A percentile compares a stretch with the other conserved stretches of the same genome.
These are phyloP conservation scores for Pythium plurisporium DNA, from an alignment of 352 stramenopile species.

Conservation along the genomic window DNA sequence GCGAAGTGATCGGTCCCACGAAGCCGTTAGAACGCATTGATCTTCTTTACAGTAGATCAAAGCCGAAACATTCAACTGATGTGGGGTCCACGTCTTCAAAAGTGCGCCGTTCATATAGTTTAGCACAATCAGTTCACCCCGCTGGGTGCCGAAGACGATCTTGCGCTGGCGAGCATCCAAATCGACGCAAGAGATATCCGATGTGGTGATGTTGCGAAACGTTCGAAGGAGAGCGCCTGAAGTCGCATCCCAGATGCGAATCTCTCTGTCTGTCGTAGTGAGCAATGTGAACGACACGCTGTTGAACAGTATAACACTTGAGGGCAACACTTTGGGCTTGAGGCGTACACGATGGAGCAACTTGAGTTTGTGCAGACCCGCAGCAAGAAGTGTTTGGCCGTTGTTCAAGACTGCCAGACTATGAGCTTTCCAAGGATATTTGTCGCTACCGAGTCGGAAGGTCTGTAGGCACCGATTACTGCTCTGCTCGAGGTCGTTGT, in stretches of 20 bases:
- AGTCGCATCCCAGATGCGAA: conserved; percentile 66
- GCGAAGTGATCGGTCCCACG: conserved; percentile 68
- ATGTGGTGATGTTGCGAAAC: conserved; percentile 42
- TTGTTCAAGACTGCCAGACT: conserved; percentile 60
- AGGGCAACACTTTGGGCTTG: conserved; percentile 54
- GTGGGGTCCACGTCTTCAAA: conserved; percentile 56
- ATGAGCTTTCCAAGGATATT: conserved; percentile 66
- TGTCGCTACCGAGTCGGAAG: conserved; percentile 63
- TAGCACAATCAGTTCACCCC: conserved; percentile 59
- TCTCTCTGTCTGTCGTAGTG: conserved; percentile 60
- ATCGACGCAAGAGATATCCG: conserved; percentile 72
- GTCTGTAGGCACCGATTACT: conserved; percentile 61
- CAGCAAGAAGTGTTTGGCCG: conserved; percentile 51
- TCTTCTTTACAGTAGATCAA: conserved; percentile 78
- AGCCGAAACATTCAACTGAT: conserved; percentile 54
- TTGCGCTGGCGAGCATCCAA: conserved; percentile 67
- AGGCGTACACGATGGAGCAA: conserved; percentile 58
- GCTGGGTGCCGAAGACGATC: conserved; percentile 59
- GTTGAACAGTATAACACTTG: conserved; percentile 66
- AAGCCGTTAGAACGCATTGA: conserved; percentile 62
- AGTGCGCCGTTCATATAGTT: conserved; percentile 78
- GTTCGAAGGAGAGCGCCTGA: conserved; percentile 51
- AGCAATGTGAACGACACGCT: conserved; percentile 59
- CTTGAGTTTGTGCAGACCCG: conserved; percentile 67
- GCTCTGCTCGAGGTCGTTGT: conserved; percentile 48